These are phyloP conservation scores for Rhodotorula sp. DNA, from an alignment of 1,284 basidiomycete species.

Conservation along the genomic window DNA sequence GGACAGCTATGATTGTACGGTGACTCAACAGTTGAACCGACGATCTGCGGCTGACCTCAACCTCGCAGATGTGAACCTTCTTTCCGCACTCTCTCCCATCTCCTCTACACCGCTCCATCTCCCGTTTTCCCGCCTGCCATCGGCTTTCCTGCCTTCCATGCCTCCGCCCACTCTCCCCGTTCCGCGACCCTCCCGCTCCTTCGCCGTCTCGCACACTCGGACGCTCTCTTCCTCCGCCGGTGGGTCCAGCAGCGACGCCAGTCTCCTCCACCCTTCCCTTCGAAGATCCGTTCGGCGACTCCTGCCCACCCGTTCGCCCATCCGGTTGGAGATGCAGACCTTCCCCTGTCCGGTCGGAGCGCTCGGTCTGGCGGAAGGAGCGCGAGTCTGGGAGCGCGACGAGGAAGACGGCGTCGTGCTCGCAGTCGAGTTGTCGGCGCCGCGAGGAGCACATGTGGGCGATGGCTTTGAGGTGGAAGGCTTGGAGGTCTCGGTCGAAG, in stretches of 20 bases:
- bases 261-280: slow-evolving; percentile 15
- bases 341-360: slow-evolving; percentile 20
- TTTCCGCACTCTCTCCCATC: slow-evolving; percentile 18
- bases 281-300: slow-evolving; percentile 23
- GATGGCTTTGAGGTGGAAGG: slow-evolving; percentile 24
- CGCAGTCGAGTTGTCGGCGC: slow-evolving; percentile 22
- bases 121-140: slow-evolving; percentile 29
- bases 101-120: slow-evolving; percentile 18
- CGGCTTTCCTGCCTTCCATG: slow-evolving; percentile 4
- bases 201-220: slow-evolving; percentile 15
- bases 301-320: slow-evolving; percentile 4
- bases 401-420: slow-evolving; percentile 24
- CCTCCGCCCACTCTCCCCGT: not conserved
- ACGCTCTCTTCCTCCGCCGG: not conserved
- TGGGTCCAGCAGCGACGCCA: not conserved
- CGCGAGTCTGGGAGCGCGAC: not conserved
- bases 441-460: not conserved
- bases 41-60: no score
- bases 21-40: no score
- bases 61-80: slow-evolving; percentile 32
- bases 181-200: slow-evolving; percentile 6
- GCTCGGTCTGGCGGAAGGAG: not conserved
- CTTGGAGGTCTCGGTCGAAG: slow-evolving; percentile 19
- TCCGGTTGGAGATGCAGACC: slow-evolving; percentile 22
- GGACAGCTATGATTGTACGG: slow-evolving; percentile 29